Base-by-base conservation (phyloP, 179 eudicot species). In the Patellifolia procumbens region DNA sequence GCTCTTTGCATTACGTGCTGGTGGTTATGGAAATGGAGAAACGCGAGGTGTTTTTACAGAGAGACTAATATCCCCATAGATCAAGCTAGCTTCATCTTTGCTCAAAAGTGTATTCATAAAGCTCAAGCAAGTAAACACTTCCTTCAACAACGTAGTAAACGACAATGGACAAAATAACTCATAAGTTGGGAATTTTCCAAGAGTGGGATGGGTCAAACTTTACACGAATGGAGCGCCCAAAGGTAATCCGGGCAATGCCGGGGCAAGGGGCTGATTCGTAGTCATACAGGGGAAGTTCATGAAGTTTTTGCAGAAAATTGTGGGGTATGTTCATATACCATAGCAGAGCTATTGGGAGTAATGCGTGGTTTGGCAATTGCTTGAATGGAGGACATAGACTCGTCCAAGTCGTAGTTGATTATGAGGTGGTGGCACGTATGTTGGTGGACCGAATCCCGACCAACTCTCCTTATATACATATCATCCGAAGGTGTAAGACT, bases 91-190 rank as follows among this genome's bases (percentile, higher is more conserved):
- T 49, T 17, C 2, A 45, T 48, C 4, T 0, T 48, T 0, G 9
- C 13, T 5, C n/a, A n/a, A n/a, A n/a, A n/a, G n/a, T n/a, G n/a
- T n/a, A n/a, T n/a, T n/a, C n/a, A n/a, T n/a, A n/a, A n/a, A n/a
- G n/a, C n/a, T n/a, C n/a, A n/a, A n/a, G n/a, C n/a, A n/a, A 48
- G 9, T 6, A 5, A 0, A 0, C 5, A 8, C 0, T 0, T 3
- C 4, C 1, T 56, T 1, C 5, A 7, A 2, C 1, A 10, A 1
- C 7, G 31, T 26, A 56, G 6, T 1, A 1, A 56, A 0, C 7
- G 31, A 4, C 22, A 0, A 1, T 2, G 11, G 1, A 0, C 17
- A 4, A n/a, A 7, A 2, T 5, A 20, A 15, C 6, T 12, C 7
- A 32, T 62, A 12, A 3, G 42, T 5, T 62, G 67, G 67, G 22